Evolutionary conservation across 2,329 filamentous ascomycete genomes (phyloP).

Genomic region (Mycosphaerella sp.): DNA sequence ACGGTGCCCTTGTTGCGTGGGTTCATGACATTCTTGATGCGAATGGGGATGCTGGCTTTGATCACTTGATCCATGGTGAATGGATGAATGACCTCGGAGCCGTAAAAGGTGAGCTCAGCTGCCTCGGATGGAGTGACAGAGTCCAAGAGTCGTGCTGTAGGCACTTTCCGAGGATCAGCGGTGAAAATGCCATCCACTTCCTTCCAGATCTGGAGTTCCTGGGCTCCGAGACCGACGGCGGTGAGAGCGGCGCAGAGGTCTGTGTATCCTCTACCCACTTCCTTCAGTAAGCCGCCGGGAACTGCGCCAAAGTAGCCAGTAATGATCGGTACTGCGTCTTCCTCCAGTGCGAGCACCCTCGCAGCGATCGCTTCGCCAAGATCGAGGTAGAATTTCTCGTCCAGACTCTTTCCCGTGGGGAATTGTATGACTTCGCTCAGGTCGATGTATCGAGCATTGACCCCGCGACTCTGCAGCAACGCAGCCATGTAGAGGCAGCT

Average conservation of each 20-base stretch:
- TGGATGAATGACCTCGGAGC: slow-evolving; percentile 91
- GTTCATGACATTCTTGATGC: slow-evolving; percentile 90
- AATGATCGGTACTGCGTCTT: slow-evolving; percentile 44
- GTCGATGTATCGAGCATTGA: slow-evolving; percentile 85
- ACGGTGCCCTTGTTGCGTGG: slow-evolving; percentile 71
- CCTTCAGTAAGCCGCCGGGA: slow-evolving; percentile 81
- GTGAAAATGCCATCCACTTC: slow-evolving; percentile 95
- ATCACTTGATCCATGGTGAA: slow-evolving; percentile 95
- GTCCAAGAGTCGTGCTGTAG: slow-evolving; percentile 81
- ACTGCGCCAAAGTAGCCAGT: slow-evolving; percentile 96
- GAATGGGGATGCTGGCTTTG: slow-evolving; percentile 71
- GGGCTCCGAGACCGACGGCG: slow-evolving; percentile 78
- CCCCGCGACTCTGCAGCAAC: slow-evolving; percentile 70
- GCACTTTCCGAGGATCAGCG: slow-evolving; percentile 78
- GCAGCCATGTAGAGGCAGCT: slow-evolving; percentile 88
- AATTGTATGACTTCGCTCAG: slow-evolving; percentile 74
- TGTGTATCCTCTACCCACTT: slow-evolving; percentile 92
- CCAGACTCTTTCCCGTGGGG: slow-evolving; percentile 36
- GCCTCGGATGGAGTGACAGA: slow-evolving; percentile 92
- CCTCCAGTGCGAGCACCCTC: slow-evolving; percentile 39
- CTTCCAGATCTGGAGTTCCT: slow-evolving; percentile 97
- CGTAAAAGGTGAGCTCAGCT: slow-evolving; percentile 74
- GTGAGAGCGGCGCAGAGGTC: slow-evolving; percentile 90
- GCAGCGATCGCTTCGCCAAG: slow-evolving; percentile 38
- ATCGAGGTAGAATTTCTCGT: slow-evolving; percentile 44